Evolutionary conservation across 2,329 filamentous ascomycete species (phyloP).

Genomic region (Ceratocystis destructans): DNA sequence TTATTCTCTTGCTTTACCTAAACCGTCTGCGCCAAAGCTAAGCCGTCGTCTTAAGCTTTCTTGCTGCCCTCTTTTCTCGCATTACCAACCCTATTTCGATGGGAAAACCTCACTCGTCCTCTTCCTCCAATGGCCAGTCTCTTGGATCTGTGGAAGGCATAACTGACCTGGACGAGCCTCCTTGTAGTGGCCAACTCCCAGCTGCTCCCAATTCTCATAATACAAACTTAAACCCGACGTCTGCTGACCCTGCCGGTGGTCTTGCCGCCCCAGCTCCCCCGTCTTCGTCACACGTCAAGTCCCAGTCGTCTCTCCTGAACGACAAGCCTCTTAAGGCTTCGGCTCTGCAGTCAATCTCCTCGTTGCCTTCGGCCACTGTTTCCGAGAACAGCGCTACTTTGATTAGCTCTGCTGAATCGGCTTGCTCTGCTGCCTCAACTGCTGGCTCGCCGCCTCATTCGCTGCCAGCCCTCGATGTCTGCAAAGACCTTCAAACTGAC

Average conservation of each 20-base stretch:
- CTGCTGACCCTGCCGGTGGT: background rate
- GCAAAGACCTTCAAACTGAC: conserved; percentile 30
- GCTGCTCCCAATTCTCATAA: conserved; percentile 1
- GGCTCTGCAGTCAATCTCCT: conserved; percentile 8
- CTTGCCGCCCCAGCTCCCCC: background rate
- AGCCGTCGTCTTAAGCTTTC: background rate
- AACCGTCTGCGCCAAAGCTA: background rate
- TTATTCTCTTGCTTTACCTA: background rate
- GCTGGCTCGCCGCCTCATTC: conserved; percentile 23
- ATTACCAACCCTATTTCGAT: conserved; percentile 20
- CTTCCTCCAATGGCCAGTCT: conserved; percentile 20
- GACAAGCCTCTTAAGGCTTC: conserved; percentile 5
- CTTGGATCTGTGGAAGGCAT: conserved; percentile 20
- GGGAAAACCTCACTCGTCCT: conserved; percentile 20
- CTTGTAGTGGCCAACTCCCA: conserved; percentile 19
- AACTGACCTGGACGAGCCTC: conserved; percentile 21
- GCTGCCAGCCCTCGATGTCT: conserved; percentile 23
- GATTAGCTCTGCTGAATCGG: conserved; percentile 14
- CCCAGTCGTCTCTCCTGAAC: background rate
- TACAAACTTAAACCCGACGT: background rate
- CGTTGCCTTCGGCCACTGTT: conserved; percentile 11
- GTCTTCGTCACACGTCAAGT: background rate
- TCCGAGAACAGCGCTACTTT: conserved; percentile 15
- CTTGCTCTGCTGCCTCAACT: background rate
- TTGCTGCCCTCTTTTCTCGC: conserved; percentile 7